phyloP scores from a whole-genome alignment of 2,329 filamentous ascomycete genomes.

The Kalmusia sp. region DNA sequence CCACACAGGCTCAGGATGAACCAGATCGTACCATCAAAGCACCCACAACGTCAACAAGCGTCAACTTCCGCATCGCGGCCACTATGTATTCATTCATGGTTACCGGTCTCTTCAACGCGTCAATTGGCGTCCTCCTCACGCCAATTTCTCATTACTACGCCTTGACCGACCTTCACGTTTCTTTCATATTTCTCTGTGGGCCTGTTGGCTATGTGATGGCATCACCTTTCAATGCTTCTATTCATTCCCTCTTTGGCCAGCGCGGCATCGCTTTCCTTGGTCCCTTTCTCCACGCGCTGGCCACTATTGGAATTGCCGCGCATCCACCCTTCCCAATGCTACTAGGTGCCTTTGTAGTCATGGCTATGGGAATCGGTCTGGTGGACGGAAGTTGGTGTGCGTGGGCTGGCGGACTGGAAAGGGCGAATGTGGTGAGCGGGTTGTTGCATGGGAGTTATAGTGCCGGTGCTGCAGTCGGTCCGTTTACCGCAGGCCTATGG shows the following conservation, averaged over 20 bases:
- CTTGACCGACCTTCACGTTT: constrained; percentile 53
- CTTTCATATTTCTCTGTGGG: constrained; percentile 53
- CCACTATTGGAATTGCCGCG: constrained; percentile 32
- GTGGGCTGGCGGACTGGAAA: constrained; percentile 51
- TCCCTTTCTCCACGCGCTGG: constrained; percentile 46
- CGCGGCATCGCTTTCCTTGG: constrained; percentile 51
- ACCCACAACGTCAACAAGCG: not conserved
- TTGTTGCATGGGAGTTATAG: constrained; percentile 52
- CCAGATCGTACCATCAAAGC: not conserved
- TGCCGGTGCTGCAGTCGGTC: constrained; percentile 48
- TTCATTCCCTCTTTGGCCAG: constrained; percentile 53
- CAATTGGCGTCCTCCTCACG: constrained; percentile 44
- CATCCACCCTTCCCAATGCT: constrained; percentile 43
- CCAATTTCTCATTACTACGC: constrained; percentile 50
- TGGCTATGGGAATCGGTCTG: constrained; percentile 50
- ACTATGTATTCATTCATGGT: constrained; percentile 66
- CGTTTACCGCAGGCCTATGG: constrained; percentile 42
- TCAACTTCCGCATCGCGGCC: constrained; percentile 53
- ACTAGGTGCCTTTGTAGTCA: constrained; percentile 39
- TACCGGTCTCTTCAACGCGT: constrained; percentile 53
- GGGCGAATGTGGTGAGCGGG: constrained; percentile 50
- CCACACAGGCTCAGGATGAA: not conserved
- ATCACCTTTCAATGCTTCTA: constrained; percentile 47
- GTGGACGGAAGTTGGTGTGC: constrained; percentile 56
- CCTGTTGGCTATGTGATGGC: constrained; percentile 55